Base-by-base conservation (phyloP, 2,329 filamentous ascomycete species). In the Cercospora sp. region DNA sequence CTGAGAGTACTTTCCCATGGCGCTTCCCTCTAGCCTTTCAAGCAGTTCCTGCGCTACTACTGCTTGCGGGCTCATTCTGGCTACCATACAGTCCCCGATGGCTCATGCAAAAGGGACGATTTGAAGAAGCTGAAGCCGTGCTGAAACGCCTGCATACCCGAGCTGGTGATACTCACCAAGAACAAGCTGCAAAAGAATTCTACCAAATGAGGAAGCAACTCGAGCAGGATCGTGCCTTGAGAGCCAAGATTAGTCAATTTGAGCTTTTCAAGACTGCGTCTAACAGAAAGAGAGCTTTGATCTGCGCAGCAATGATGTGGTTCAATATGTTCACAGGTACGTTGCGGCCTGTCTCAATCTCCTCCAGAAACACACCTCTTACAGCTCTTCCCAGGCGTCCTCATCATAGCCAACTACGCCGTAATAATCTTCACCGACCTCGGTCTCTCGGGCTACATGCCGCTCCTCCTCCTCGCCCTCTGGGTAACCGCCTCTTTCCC, bases 101-200 rank as follows among this genome's bases (percentile, higher is more conserved):
- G 71, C 69, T 75, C 1, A 63, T 76, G 30, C 69, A 70, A 1
- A 72, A 75, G 39, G 69, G 67, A 16, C 63, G 71, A 10, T 60
- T 61, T 10, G 53, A 73, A 18, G 76, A 79, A 58, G 77, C 77
- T 16, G 64, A 75, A 2, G 36, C 67, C 1, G 76, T 79, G 26
- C 81, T 91, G 5, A 83, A 79, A 30, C 75, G 78, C 0, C 77
- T 86, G 16, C 83, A 86, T 71, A 77, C 77, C 20, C 79, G 77
- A 4, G 76, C 79, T 5, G 76, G 76, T 36, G 79, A 81, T 57
- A 78, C 77, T 3, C 74, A 83, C 30, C 76, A 82, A 10, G 69
- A 73, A 12, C 71, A 77, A 12, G 80, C 80, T 20, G 72, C 77
- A 10, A 78, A 79, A 30, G 79, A 80, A 48, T 84, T 83, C 70